Conservation (phyloP, 2,329 filamentous ascomycete genomes). For the Ophiostoma novo-ulmi region DNA sequence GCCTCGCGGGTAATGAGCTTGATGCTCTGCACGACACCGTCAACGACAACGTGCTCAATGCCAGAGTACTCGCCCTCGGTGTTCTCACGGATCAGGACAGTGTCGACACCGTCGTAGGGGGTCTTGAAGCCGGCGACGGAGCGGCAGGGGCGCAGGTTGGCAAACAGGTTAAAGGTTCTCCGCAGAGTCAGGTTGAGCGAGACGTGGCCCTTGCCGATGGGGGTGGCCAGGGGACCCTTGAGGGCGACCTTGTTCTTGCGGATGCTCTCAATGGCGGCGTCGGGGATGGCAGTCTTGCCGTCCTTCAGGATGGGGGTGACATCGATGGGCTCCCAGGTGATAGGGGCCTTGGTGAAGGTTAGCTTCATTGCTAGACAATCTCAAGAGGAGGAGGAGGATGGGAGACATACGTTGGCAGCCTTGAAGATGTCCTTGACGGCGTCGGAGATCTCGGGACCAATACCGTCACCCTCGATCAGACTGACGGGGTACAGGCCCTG, state of each 20-base stretch:
- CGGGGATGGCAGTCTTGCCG: slow-evolving; percentile 91
- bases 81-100: slow-evolving; percentile 97
- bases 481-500: slow-evolving; percentile 94
- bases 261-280: slow-evolving; percentile 89
- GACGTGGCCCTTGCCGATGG: slow-evolving; percentile 97
- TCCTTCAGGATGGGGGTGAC: slow-evolving; percentile 91
- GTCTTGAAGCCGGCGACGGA: slow-evolving; percentile 98
- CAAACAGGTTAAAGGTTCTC: slow-evolving; percentile 99
- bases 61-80: slow-evolving; percentile 99
- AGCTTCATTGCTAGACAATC: slow-evolving; percentile 30
- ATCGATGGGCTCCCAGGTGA: slow-evolving; percentile 96
- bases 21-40: slow-evolving; percentile 97
- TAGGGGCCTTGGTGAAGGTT: slow-evolving; percentile 60
- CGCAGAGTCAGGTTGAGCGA: slow-evolving; percentile 98
- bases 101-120: slow-evolving; percentile 94
- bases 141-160: slow-evolving; percentile 96
- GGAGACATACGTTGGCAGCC: slow-evolving; percentile 70
- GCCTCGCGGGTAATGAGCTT: slow-evolving; percentile 98
- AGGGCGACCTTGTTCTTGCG: slow-evolving; percentile 94
- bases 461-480: slow-evolving; percentile 97
- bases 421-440: slow-evolving; percentile 98
- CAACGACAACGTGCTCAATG: slow-evolving; percentile 96
- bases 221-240: slow-evolving; percentile 96
- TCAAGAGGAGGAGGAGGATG: neutral
- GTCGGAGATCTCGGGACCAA: slow-evolving; percentile 94